phyloP scores from a whole-genome alignment of 2,329 filamentous ascomycete species.

The Colletotrichum sp. region DNA sequence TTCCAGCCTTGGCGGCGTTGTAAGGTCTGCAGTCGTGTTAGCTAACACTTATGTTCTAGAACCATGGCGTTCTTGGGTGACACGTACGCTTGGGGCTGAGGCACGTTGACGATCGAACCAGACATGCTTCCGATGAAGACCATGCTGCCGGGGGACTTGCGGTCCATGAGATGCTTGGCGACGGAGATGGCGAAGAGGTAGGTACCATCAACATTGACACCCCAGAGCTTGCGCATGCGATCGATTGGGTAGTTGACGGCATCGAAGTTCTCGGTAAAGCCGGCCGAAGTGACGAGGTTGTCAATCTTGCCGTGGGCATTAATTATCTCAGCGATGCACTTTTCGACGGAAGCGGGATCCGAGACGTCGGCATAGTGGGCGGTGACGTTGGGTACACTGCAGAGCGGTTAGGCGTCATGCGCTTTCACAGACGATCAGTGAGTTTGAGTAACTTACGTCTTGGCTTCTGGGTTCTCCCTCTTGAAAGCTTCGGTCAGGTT shows the following conservation, averaged over 20 bases:
- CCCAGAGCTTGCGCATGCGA: constrained; percentile 91
- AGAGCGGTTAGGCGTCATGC: neutral
- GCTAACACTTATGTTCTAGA: neutral
- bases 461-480: constrained; percentile 78
- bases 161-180: constrained; percentile 86
- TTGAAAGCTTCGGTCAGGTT: constrained; percentile 78
- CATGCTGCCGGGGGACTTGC: constrained; percentile 81
- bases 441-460: constrained; percentile 51
- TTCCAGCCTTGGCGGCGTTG: constrained; percentile 91
- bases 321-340: constrained; percentile 74
- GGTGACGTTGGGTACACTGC: constrained; percentile 79
- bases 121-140: constrained; percentile 97
- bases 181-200: constrained; percentile 87
- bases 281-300: constrained; percentile 92
- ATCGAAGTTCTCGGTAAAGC: constrained; percentile 95
- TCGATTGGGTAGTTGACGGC: constrained; percentile 91
- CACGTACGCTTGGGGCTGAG: constrained; percentile 81
- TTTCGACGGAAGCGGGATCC: constrained; percentile 77
- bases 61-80: neutral
- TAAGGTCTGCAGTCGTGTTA: constrained; percentile 64
- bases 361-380: constrained; percentile 91
- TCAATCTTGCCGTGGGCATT: constrained; percentile 81
- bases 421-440: neutral
- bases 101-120: constrained; percentile 91
- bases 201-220: constrained; percentile 90